Evolutionary conservation across 495 filamentous ascomycete species (phyloP).

Genomic region (Pyrenula massariospora): DNA sequence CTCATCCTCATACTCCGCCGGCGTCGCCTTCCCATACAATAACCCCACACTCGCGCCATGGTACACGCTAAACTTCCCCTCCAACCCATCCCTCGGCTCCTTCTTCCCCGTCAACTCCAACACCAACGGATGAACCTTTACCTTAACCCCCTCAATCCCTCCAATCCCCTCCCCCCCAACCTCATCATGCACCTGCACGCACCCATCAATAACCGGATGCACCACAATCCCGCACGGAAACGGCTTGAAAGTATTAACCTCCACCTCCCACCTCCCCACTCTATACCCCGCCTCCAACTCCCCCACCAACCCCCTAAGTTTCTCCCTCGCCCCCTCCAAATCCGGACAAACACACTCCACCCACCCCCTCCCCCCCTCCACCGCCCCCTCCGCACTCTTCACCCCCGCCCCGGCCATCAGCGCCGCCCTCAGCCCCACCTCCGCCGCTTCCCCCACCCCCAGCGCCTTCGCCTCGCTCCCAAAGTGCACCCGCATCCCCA

Average conservation of each 20-base stretch:
- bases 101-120: constrained; percentile 41
- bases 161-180: constrained; percentile 18
- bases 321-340: constrained; percentile 18
- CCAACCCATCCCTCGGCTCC: constrained; percentile 33
- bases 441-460: constrained; percentile 38
- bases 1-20: constrained; percentile 33
- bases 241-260: constrained; percentile 41
- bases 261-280: constrained; percentile 33
- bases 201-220: constrained; percentile 41
- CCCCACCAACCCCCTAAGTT: constrained; percentile 13
- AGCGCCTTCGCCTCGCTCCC: constrained; percentile 44
- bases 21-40: constrained; percentile 37
- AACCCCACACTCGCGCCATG: constrained; percentile 37
- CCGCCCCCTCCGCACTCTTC: constrained; percentile 29
- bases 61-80: constrained; percentile 43
- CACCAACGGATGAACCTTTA: constrained; percentile 37
- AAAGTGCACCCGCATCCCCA: constrained; percentile 40
- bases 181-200: constrained; percentile 29
- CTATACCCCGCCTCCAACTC: constrained; percentile 9
- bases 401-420: constrained; percentile 33
- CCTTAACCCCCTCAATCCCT: constrained; percentile 16
- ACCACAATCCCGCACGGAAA: constrained; percentile 47
- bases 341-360: constrained; percentile 33
- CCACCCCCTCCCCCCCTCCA: constrained; percentile 45
- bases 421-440: constrained; percentile 38